phyloP scores from a whole-genome alignment of 108 stramenopile species.

The Parmales sp. region DNA sequence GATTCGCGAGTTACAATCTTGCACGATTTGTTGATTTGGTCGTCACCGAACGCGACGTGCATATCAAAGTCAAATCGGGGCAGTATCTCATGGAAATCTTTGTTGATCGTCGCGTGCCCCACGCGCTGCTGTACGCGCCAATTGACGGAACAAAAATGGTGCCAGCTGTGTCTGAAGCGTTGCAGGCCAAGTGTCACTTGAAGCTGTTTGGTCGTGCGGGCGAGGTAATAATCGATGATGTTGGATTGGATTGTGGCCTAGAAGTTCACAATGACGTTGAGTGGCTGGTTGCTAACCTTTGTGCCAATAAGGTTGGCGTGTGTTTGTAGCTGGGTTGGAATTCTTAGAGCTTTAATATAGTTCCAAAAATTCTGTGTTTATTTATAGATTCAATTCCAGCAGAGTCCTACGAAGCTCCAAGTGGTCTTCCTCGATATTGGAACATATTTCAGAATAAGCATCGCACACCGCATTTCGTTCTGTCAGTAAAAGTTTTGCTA shows the following conservation, averaged over 20 bases:
- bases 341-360: too few species aligned
- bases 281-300: slow-evolving; percentile 23
- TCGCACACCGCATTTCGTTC: too few species aligned
- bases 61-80: not conserved
- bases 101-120: slow-evolving; percentile 22
- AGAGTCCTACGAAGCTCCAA: too few species aligned
- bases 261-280: slow-evolving; percentile 26
- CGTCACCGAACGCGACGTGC: slow-evolving; percentile 19
- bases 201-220: slow-evolving; percentile 13
- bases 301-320: slow-evolving; percentile 14
- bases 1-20: slow-evolving; percentile 26
- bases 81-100: slow-evolving; percentile 19
- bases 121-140: slow-evolving; percentile 26
- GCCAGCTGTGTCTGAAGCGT: slow-evolving; percentile 23
- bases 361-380: too few species aligned
- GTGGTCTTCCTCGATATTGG: too few species aligned
- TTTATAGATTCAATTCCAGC: too few species aligned
- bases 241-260: slow-evolving; percentile 21
- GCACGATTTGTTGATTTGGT: slow-evolving; percentile 24
- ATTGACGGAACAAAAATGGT: slow-evolving; percentile 24
- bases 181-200: slow-evolving; percentile 20
- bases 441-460: too few species aligned
- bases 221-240: slow-evolving; percentile 18
- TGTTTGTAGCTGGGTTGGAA: too few species aligned
- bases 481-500: too few species aligned